Percentiles rank a stretch among this genome's conserved stretches.
Conservation (phyloP, 331 rosid genomes). For the Pyrus hybrid region DNA sequence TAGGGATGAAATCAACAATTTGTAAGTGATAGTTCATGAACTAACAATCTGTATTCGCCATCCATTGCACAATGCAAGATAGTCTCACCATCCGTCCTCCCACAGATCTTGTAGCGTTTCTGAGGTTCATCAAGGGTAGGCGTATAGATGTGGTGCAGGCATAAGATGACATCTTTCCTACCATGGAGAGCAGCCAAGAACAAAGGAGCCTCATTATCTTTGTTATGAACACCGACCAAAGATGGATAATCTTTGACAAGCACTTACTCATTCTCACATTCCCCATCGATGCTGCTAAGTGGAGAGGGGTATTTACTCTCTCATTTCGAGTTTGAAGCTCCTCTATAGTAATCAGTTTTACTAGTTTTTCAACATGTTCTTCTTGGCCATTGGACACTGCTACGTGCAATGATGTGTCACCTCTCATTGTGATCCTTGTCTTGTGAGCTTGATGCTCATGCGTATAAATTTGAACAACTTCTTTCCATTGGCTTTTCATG, state of each 20-base stretch:
- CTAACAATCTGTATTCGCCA: too few species aligned
- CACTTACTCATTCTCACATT: conserved; percentile 7
- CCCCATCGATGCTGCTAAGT: conserved; percentile 34
- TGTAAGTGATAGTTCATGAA: too few species aligned
- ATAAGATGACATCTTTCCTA: conserved; percentile 15
- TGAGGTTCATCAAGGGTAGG: too few species aligned
- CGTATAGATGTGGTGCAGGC: conserved; percentile 17
- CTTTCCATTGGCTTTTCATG: conserved; percentile 14
- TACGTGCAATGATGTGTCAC: conserved; percentile 24
- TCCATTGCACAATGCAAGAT: conserved; percentile 38
- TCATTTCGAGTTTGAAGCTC: neutral
- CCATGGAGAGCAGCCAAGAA: conserved; percentile 42
- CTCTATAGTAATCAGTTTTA: rapidly evolving
- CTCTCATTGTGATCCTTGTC: conserved; percentile 19
- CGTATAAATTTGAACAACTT: conserved; percentile 4
- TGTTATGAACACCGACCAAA: conserved; percentile 20
- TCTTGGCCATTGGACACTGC: conserved; percentile 28
- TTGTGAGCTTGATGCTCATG: neutral
- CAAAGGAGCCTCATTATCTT: conserved; percentile 35
- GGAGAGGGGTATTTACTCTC: conserved; percentile 25
- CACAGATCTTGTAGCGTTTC: neutral
- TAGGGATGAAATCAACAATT: too few species aligned
- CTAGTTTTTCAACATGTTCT: neutral
- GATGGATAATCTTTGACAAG: neutral
- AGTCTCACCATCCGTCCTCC: conserved; percentile 33